Percentiles rank a stretch among this genome's conserved stretches.
phyloP scores from a whole-genome alignment of 2,329 filamentous ascomycete species.

The Microsporum audouinii region DNA sequence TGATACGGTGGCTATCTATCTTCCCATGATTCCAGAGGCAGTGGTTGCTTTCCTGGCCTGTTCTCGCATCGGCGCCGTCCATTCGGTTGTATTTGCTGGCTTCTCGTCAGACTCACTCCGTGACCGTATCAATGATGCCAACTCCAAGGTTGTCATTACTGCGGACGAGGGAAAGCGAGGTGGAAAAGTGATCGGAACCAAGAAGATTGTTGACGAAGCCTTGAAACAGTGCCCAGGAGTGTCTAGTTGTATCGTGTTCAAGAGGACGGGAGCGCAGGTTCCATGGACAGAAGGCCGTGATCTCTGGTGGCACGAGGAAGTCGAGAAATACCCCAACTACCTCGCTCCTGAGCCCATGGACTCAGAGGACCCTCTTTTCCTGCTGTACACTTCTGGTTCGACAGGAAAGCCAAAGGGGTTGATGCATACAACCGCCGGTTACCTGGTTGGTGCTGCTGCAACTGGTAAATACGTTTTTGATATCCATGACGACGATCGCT shows the following conservation, averaged over 20 bases:
- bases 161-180: conserved; percentile 96
- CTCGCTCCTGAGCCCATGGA: conserved; percentile 78
- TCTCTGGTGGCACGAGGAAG: conserved; percentile 97
- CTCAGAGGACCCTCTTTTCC: conserved; percentile 91
- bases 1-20: conserved; percentile 91
- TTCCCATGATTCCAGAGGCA: conserved; percentile 98
- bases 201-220: conserved; percentile 98
- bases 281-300: conserved; percentile 84
- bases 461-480: conserved; percentile 99
- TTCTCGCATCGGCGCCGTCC: conserved; percentile 81
- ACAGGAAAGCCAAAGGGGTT: conserved; percentile 98
- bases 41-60: conserved; percentile 84
- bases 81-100: conserved; percentile 95
- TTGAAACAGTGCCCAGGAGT: conserved; percentile 92
- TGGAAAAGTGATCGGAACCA: conserved; percentile 92
- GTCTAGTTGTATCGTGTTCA: conserved; percentile 75
- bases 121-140: conserved; percentile 83
- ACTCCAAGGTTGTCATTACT: conserved; percentile 90
- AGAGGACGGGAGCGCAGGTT: conserved; percentile 86
- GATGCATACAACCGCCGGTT: conserved; percentile 93
- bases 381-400: conserved; percentile 95
- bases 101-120: conserved; percentile 94
- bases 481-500: conserved; percentile 83
- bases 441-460: conserved; percentile 81
- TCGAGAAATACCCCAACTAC: conserved; percentile 91